Conservation (phyloP, 1,284 basidiomycete genomes). For the Austroboletus novae-zelandiae region DNA sequence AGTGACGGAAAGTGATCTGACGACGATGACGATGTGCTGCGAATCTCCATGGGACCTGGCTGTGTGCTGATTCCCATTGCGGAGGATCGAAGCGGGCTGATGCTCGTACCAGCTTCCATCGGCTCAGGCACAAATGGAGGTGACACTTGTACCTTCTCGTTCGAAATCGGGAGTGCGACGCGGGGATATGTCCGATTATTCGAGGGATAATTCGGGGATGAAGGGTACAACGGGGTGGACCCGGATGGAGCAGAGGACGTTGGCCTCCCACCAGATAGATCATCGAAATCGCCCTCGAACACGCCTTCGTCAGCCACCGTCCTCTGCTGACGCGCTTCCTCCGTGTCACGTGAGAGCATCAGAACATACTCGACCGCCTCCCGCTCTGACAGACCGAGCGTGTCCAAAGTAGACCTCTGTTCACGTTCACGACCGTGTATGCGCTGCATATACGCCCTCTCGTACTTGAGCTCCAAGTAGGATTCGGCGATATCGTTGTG, state of each 20-base stretch:
- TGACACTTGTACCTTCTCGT: conserved; percentile 41
- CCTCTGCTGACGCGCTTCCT: conserved; percentile 32
- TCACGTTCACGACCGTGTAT: conserved; percentile 51
- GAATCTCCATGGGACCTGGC: conserved; percentile 9
- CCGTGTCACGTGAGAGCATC: conserved; percentile 85
- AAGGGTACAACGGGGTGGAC: conserved; percentile 3
- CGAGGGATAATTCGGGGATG: conserved; percentile 5
- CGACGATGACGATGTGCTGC: conserved; percentile 21
- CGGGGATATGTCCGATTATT: conserved; percentile 20
- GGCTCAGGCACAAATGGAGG: conserved; percentile 37
- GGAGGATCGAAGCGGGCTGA: conserved; percentile 22
- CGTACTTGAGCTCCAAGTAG: conserved; percentile 48
- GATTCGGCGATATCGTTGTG: conserved; percentile 66
- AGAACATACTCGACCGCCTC: conserved; percentile 82
- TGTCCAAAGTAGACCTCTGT: conserved; percentile 53
- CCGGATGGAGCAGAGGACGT: conserved; percentile 13
- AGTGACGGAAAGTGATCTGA: conserved; percentile 31
- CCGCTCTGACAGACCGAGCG: conserved; percentile 71
- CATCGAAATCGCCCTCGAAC: conserved; percentile 58
- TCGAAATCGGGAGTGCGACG: conserved; percentile 32
- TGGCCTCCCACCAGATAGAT: conserved; percentile 27
- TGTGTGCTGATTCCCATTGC: conserved; percentile 4
- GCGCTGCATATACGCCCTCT: conserved; percentile 38
- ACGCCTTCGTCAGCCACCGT: conserved; percentile 46
- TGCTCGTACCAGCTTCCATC: conserved; percentile 39